Evolutionary conservation across 805 yeast genomes (phyloP).

Genomic region (Yamadazyma tumulicola): DNA sequence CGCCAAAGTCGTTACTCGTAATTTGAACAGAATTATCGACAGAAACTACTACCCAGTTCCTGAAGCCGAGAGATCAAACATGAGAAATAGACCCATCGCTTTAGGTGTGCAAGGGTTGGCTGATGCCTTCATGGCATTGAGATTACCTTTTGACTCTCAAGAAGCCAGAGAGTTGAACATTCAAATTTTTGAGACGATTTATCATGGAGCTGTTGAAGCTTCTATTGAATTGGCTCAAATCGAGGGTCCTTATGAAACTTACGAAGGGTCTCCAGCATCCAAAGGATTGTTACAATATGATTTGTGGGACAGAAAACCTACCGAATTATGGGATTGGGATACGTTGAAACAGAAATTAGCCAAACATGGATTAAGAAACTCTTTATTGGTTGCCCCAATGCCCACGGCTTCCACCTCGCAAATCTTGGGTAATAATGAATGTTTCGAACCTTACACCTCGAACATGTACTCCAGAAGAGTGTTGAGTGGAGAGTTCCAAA

Average conservation of each 20-base stretch:
- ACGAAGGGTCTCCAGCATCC: slow-evolving; percentile 58
- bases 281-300: slow-evolving; percentile 56
- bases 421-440: slow-evolving; percentile 58
- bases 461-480: slow-evolving; percentile 63
- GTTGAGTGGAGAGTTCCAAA: slow-evolving; percentile 61
- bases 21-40: slow-evolving; percentile 56
- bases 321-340: slow-evolving; percentile 60
- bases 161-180: slow-evolving; percentile 55
- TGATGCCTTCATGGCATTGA: slow-evolving; percentile 52
- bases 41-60: slow-evolving; percentile 55
- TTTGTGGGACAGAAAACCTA: slow-evolving; percentile 57
- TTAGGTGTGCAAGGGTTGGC: slow-evolving; percentile 65
- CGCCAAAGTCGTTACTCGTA: slow-evolving; percentile 51
- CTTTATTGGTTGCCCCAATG: slow-evolving; percentile 62
- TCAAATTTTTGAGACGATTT: slow-evolving; percentile 59
- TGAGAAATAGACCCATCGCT: slow-evolving; percentile 60
- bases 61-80: slow-evolving; percentile 50
- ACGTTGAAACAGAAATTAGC: slow-evolving; percentile 46
- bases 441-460: slow-evolving; percentile 62
- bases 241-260: slow-evolving; percentile 51
- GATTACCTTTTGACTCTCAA: slow-evolving; percentile 56
- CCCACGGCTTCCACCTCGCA: slow-evolving; percentile 68
- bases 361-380: slow-evolving; percentile 53
- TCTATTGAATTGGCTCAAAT: slow-evolving; percentile 50
- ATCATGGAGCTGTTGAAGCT: slow-evolving; percentile 57